Base-by-base conservation (phyloP, 208 protist species). In the Trypanosoma rangeli region DNA sequence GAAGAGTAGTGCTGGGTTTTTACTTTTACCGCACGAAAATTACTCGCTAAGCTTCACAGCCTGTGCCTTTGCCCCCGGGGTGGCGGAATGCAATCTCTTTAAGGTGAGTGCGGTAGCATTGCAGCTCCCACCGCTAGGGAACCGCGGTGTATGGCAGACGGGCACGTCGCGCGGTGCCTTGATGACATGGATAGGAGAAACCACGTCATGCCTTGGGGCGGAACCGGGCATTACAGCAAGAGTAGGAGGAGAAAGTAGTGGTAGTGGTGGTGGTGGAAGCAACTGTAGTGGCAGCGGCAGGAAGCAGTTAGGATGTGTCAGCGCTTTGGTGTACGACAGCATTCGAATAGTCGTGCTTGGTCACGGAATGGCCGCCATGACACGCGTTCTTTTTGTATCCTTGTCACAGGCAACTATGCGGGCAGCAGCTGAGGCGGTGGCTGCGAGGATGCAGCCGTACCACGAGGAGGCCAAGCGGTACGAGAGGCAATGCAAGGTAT, bases 41-140 rank as follows among this genome's bases (percentile, higher is more conserved):
- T 69, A 89, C 62, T 72, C 73, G 42, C 65, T 94, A 42, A 35
- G 52, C 10, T 89, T 94, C 50, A 87, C 84, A 10, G 89, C 84
- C 29, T 80, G 82, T 68, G 70, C 85, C 18, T 71, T 88, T 48
- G 66, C 70, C 13, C 83, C 84, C 22, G 86, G 89, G 33, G n/a
- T 94, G 22, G 82, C 85, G 20, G 71, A 94, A 57, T 90, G 84
- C 57, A 89, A 92, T 58, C 62, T 65, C 64, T 82, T 93, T 69
- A 55, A 76, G 20, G 74, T 93, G n/a, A 70, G 42, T 15, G 87
- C 80, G 3, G 66, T 76, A 7, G 71, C 87, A 33, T 50, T 85
- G 64, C 52, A 68, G 9, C 71, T 70, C n/a, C 68, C 62, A 20
- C 53, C 64, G 12, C 22, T 29, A 7, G 42, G 56, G 10, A 15